phyloP scores from a whole-genome alignment of 495 filamentous ascomycete species.

The Daldinia grandis region DNA sequence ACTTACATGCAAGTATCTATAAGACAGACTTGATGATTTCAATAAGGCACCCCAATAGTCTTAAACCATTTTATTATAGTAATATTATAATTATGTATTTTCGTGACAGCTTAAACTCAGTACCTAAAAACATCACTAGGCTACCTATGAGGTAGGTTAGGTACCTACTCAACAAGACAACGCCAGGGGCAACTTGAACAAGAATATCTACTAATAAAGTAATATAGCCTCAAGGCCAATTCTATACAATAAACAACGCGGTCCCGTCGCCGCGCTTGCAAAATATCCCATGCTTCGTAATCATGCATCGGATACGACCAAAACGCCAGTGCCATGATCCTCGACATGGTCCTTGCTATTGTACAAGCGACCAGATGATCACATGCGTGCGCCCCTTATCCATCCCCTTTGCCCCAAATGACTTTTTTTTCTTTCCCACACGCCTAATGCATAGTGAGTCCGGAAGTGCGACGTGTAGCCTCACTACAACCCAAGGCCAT shows the following conservation, averaged over 20 bases:
- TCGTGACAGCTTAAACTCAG: too few species aligned
- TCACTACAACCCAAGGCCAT: constrained; percentile 13
- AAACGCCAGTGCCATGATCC: constrained; percentile 48
- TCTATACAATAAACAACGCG: constrained; percentile 42
- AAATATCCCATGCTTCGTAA: constrained; percentile 43
- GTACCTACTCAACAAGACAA: not conserved
- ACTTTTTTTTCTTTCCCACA: constrained; percentile 16
- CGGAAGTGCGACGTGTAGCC: constrained; percentile 4
- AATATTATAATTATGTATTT: too few species aligned
- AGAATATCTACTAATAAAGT: constrained; percentile 31
- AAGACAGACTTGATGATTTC: too few species aligned
- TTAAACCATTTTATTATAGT: too few species aligned
- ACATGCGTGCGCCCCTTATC: constrained; percentile 16
- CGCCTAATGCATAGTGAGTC: constrained; percentile 17
- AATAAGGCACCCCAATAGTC: too few species aligned
- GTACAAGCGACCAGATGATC: constrained; percentile 45
- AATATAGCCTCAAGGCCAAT: constrained; percentile 26
- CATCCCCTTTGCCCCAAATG: constrained; percentile 17
- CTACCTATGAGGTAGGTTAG: too few species aligned
- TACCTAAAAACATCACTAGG: too few species aligned
- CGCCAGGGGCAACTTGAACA: constrained; percentile 2
- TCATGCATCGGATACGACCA: constrained; percentile 45
- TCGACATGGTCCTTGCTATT: constrained; percentile 41
- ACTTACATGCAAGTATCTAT: not conserved
- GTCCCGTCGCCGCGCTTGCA: constrained; percentile 34